Conservation (phyloP, 164 flowering plant species). For the Chimonanthus praecox region DNA sequence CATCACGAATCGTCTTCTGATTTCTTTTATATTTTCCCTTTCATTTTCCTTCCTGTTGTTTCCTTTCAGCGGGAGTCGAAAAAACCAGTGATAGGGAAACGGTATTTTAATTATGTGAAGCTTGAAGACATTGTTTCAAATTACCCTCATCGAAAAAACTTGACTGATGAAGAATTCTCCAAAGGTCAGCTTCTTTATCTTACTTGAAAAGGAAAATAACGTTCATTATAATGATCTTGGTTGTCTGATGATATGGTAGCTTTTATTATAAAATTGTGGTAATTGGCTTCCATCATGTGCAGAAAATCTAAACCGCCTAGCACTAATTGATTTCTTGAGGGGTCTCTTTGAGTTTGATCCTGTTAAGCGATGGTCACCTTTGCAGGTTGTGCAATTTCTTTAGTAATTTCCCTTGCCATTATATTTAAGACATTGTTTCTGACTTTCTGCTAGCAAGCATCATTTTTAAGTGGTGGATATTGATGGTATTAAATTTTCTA, state of each 20-base stretch:
- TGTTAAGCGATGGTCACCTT: constrained; percentile 96
- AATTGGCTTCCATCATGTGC: constrained; percentile 21
- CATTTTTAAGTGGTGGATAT: constrained; percentile 1
- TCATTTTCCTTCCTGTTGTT: constrained; percentile 9
- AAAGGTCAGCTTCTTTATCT: constrained; percentile 47
- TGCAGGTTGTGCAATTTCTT: constrained; percentile 54
- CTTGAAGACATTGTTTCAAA: constrained; percentile 74
- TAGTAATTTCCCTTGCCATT: background rate
- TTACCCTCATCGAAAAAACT: constrained; percentile 74
- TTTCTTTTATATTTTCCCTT: constrained; percentile 3
- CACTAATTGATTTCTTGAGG: constrained; percentile 86
- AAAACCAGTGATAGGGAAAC: constrained; percentile 82
- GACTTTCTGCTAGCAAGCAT: background rate
- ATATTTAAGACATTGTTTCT: background rate
- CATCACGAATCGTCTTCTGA: background rate
- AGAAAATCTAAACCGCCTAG: constrained; percentile 73
- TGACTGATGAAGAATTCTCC: constrained; percentile 64
- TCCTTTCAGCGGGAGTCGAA: constrained; percentile 70
- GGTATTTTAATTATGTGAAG: constrained; percentile 75
- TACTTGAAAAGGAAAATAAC: background rate
- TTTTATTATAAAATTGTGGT: constrained; percentile 2
- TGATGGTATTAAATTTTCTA: constrained; percentile 5
- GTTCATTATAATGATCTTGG: background rate
- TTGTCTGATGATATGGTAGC: background rate
- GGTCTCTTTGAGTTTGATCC: constrained; percentile 99